phyloP scores from a whole-genome alignment of 2,329 filamentous ascomycete genomes.

The Sporothrix schenckii region DNA sequence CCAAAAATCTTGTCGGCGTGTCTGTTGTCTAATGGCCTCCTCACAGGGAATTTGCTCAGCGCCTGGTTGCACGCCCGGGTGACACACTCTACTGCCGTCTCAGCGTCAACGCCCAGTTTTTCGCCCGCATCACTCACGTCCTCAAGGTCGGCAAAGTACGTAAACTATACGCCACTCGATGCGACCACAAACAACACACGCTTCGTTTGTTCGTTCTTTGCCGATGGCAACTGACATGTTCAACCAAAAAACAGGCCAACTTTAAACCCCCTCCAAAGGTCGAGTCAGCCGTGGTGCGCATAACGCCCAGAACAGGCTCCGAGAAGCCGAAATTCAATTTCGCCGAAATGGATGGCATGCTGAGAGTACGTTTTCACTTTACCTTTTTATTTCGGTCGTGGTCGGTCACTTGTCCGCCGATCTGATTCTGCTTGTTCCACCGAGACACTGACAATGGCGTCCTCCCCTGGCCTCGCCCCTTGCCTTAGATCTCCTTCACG shows the following conservation, averaged over 20 bases:
- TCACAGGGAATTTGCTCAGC: slow-evolving; percentile 80
- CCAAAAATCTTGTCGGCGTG: not conserved
- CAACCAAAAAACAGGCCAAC: slow-evolving; percentile 66
- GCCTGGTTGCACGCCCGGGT: slow-evolving; percentile 83
- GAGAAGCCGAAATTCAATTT: slow-evolving; percentile 84
- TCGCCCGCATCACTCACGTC: slow-evolving; percentile 65
- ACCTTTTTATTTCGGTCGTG: not conserved
- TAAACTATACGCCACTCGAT: not conserved
- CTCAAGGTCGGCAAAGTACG: slow-evolving; percentile 78
- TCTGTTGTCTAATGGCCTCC: slow-evolving; percentile 8
- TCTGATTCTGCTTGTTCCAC: not conserved
- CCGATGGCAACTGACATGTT: not conserved
- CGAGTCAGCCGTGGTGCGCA: slow-evolving; percentile 85
- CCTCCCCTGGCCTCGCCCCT: slow-evolving; percentile 53
- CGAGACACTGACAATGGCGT: slow-evolving; percentile 35
- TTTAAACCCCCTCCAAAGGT: slow-evolving; percentile 94
- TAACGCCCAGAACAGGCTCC: slow-evolving; percentile 79
- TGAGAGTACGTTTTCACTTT: slow-evolving; percentile 51
- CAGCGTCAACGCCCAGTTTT: slow-evolving; percentile 92
- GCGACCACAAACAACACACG: no score
- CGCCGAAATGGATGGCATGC: slow-evolving; percentile 91
- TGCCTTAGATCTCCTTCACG: slow-evolving; percentile 68
- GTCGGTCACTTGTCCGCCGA: no score
- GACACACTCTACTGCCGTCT: slow-evolving; percentile 90
- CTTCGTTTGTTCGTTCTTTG: not conserved